Percentiles rank a stretch among this genome's conserved stretches.
phyloP scores from a whole-genome alignment of 371 early-diverging fungal species.

The Hamiltosporidium magnivora region DNA sequence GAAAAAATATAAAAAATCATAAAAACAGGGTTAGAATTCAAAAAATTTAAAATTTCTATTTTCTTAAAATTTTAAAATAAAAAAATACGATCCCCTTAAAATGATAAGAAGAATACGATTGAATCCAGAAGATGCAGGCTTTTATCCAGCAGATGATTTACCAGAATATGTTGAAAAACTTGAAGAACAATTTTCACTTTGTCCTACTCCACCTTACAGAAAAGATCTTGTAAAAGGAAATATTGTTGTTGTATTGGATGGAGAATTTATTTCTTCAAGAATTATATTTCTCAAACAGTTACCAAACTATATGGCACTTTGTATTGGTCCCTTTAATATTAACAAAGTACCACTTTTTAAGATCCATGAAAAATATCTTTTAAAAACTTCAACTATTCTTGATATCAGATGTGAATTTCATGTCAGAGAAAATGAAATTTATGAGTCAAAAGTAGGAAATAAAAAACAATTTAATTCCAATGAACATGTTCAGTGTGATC shows the following conservation, averaged over 20 bases:
- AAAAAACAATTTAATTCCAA: no score
- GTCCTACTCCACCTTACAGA: conserved; percentile 19
- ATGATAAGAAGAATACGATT: conserved; percentile 12
- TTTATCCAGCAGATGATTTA: conserved; percentile 36
- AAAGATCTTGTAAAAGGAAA: conserved; percentile 37
- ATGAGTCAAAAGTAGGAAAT: no score
- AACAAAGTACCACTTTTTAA: conserved; percentile 40
- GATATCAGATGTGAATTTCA: background rate
- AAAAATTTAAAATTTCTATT: background rate
- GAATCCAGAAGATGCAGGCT: conserved; percentile 18
- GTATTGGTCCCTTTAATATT: conserved; percentile 27
- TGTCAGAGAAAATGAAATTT: no score
- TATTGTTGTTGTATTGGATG: conserved; percentile 51
- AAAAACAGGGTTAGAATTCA: no score
- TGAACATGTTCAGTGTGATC: no score
- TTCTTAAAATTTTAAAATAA: conserved; percentile 1
- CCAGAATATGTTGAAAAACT: conserved; percentile 40
- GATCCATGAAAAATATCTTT: conserved; percentile 50
- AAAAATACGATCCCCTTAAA: background rate
- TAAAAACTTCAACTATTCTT: conserved; percentile 36
- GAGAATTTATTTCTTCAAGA: conserved; percentile 30
- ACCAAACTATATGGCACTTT: conserved; percentile 30
- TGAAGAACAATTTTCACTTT: conserved; percentile 10
- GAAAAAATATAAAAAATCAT: no score
- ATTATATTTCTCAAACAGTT: conserved; percentile 37